Evolutionary conservation across 208 protist genomes (phyloP).

Genomic region (Endotrypanum monterogeii): DNA sequence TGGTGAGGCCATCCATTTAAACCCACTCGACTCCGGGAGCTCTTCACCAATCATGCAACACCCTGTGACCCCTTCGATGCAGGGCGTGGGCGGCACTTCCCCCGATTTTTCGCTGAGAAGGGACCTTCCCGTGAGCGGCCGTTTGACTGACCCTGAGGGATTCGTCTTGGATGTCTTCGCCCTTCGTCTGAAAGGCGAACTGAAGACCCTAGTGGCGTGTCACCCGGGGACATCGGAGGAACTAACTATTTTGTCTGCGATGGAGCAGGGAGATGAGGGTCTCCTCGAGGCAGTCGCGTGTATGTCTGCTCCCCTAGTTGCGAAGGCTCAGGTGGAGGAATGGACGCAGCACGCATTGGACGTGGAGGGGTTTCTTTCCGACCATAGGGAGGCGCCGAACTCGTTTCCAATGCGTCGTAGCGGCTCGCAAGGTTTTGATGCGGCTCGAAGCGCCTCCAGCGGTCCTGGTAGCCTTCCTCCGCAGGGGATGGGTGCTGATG

Average conservation of each 20-base stretch:
- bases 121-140: not conserved
- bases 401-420: not conserved
- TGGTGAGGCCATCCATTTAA: not conserved
- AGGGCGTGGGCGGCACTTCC: not conserved
- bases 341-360: constrained; percentile 5
- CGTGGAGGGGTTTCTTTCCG: not conserved
- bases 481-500: not conserved
- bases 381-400: not conserved
- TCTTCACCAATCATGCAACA: not conserved
- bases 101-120: not conserved
- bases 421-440: not conserved
- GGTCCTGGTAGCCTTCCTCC: not conserved
- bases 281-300: not conserved
- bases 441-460: not conserved
- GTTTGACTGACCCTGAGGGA: not conserved
- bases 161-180: constrained; percentile 10
- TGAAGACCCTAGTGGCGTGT: not conserved
- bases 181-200: not conserved
- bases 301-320: constrained; percentile 6
- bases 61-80: not conserved
- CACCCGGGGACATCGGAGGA: constrained; percentile 14
- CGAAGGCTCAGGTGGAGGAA: constrained; percentile 7
- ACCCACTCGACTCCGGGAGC: not conserved
- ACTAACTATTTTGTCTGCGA: constrained; percentile 3
- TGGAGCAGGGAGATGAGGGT: constrained; percentile 3